Evolutionary conservation across 805 yeast species (phyloP), one percentile per base, ranked within the genome.

Genomic region (Ogataea glucozyma): DNA sequence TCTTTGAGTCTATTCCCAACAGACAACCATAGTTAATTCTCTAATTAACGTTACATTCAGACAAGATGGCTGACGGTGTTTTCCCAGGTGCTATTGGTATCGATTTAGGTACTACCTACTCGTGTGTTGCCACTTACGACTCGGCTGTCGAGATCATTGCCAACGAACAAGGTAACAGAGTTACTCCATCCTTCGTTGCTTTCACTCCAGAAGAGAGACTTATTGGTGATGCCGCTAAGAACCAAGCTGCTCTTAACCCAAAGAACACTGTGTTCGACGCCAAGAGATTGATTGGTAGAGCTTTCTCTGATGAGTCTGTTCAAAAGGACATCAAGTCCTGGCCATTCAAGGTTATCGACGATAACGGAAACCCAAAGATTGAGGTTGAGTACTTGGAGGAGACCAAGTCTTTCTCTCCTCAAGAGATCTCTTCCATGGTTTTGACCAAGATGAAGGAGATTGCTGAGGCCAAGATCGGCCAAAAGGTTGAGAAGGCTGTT

Each of bases 41-140:
- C 40, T 21, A 38, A 41, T 42, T 41, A 38, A 37, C 43, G 40
- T 18, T 39, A 43, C 46, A 41, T 38, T 33, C 41, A 45, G 43
- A 44, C 57, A 75, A 73, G 73, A 84, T 84, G 90, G 87, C 90
- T 84, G 97, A 89, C 81, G 96, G 96, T 85, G 93, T 89, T 78
- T 89, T 86, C 85, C 93, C 90, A 83, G 97, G 97, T 85, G 93
- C 93, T 75, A 86, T 88, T 71, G 99, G 99, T 85, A 91, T 91
- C 83, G 98, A 90, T 80, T 79, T 87, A 74, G 95, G 95, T 81
- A 87, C 95, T 63, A 83, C 88, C 58, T 66, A 66, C 64, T 82
- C 88, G 49, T 82, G 88, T 81, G 88, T 82, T 62, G 88, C 87
- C 70, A 81, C 83, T 65, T 82, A 60, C 56, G 83, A 81, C 70